A percentile compares a stretch with the other conserved stretches of the same genome.
Evolutionary conservation across 1,284 basidiomycete species (phyloP).

Genomic region (Tilletia indica): DNA sequence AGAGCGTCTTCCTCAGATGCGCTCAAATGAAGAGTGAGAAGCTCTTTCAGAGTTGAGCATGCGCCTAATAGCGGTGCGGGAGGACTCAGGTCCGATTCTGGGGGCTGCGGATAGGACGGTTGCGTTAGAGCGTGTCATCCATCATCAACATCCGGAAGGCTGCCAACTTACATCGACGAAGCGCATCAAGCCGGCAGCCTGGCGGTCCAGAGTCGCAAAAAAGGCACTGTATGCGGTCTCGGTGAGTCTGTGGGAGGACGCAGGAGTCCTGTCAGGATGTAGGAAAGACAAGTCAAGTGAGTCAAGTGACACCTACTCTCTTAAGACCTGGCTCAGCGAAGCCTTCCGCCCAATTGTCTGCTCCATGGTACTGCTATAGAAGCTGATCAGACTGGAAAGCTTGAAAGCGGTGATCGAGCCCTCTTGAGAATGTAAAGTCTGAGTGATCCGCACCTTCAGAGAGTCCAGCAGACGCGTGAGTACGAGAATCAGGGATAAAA

Average conservation of each 20-base stretch:
- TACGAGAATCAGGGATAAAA: neutral
- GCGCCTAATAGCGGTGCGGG: conserved; percentile 35
- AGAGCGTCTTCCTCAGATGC: conserved; percentile 29
- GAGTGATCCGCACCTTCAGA: conserved; percentile 74
- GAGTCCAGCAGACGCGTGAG: neutral
- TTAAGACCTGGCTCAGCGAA: conserved; percentile 70
- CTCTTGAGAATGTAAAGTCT: conserved; percentile 88
- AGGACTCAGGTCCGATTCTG: conserved; percentile 27
- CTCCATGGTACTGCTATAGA: conserved; percentile 87
- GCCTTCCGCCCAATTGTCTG: conserved; percentile 82
- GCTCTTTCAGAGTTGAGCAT: conserved; percentile 38
- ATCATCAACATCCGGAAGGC: neutral
- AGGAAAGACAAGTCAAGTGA: neutral
- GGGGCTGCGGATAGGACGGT: conserved; percentile 13
- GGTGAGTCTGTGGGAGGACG: neutral
- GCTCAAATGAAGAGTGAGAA: conserved; percentile 34
- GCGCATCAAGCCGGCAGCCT: conserved; percentile 32
- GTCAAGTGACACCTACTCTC: conserved; percentile 61
- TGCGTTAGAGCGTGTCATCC: neutral
- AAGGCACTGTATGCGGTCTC: conserved; percentile 31
- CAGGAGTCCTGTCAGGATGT: too few species aligned
- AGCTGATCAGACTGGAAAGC: conserved; percentile 88
- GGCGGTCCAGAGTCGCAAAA: conserved; percentile 37
- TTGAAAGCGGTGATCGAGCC: conserved; percentile 87
- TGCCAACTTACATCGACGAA: conserved; percentile 24